These are phyloP conservation scores for Amylostereum chailletii DNA, from an alignment of 1,284 basidiomycete species.

Conservation along the genomic window DNA sequence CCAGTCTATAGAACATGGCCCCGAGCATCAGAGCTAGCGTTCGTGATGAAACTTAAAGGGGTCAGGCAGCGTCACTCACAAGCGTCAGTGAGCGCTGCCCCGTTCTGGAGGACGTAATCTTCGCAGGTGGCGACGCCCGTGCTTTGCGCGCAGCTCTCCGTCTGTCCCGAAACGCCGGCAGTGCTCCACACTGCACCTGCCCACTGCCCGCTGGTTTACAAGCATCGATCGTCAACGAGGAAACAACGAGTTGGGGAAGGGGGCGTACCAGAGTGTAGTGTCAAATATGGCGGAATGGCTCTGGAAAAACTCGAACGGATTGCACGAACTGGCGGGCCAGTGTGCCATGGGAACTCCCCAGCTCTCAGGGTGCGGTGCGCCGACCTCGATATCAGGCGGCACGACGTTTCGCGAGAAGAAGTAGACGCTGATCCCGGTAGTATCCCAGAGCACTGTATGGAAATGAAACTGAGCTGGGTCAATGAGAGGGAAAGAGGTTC, in stretches of 20 bases:
- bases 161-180: slow-evolving; percentile 70
- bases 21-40: slow-evolving; percentile 4
- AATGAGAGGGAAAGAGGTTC: neutral
- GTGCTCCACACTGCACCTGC: slow-evolving; percentile 70
- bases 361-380: slow-evolving; percentile 53
- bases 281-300: slow-evolving; percentile 74
- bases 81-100: slow-evolving; percentile 65
- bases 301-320: slow-evolving; percentile 69
- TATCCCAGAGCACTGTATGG: slow-evolving; percentile 63
- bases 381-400: slow-evolving; percentile 65
- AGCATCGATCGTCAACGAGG: slow-evolving; percentile 3
- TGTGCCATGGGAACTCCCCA: slow-evolving; percentile 75
- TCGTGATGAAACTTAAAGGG: neutral
- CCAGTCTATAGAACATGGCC: slow-evolving; percentile 46
- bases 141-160: slow-evolving; percentile 69
- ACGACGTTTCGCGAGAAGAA: slow-evolving; percentile 71
- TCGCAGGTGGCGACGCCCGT: slow-evolving; percentile 77
- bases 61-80: slow-evolving; percentile 41
- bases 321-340: slow-evolving; percentile 65
- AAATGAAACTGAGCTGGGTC: neutral
- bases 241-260: slow-evolving; percentile 6
- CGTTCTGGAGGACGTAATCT: slow-evolving; percentile 65
- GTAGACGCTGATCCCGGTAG: slow-evolving; percentile 66
- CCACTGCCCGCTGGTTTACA: slow-evolving; percentile 69
- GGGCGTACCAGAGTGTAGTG: slow-evolving; percentile 67